Percentiles rank a stretch among this genome's conserved stretches.
Evolutionary conservation across 2,329 filamentous ascomycete species (phyloP).

Genomic region (Dothidotthia symphoricarpi): DNA sequence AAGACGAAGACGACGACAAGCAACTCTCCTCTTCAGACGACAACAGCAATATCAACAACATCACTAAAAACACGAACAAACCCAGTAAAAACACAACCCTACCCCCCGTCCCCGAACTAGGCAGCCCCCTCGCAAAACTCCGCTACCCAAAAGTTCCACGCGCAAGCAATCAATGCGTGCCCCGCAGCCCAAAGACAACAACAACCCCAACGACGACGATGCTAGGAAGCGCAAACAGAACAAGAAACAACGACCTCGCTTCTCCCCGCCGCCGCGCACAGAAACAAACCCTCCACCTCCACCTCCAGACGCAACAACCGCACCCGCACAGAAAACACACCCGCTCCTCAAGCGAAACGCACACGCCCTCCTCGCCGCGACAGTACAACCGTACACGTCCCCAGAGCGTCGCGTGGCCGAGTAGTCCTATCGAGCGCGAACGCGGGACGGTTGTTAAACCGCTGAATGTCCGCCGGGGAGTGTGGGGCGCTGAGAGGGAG

Average conservation of each 20-base stretch:
- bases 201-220: constrained; percentile 1
- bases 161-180: constrained; percentile 48
- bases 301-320: constrained; percentile 13
- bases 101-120: constrained; percentile 45
- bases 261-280: constrained; percentile 38
- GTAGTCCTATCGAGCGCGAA: constrained; percentile 27
- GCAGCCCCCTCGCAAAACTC: constrained; percentile 42
- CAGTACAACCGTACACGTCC: no score
- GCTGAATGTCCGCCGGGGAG: constrained; percentile 22
- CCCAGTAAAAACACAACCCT: no score
- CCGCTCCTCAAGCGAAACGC: no score
- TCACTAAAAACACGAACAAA: no score
- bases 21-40: constrained; percentile 21
- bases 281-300: constrained; percentile 35
- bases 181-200: constrained; percentile 32
- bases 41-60: no score
- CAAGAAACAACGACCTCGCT: constrained; percentile 37
- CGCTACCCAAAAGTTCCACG: constrained; percentile 51
- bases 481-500: constrained; percentile 4
- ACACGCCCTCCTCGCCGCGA: no score
- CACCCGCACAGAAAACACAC: no score
- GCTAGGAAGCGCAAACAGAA: neutral
- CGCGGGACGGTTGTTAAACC: constrained; percentile 22
- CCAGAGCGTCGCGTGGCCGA: constrained; percentile 28
- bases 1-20: constrained; percentile 44